phyloP scores from a whole-genome alignment of 2,329 filamentous ascomycete species.

The Aspergillaceae sp. region DNA sequence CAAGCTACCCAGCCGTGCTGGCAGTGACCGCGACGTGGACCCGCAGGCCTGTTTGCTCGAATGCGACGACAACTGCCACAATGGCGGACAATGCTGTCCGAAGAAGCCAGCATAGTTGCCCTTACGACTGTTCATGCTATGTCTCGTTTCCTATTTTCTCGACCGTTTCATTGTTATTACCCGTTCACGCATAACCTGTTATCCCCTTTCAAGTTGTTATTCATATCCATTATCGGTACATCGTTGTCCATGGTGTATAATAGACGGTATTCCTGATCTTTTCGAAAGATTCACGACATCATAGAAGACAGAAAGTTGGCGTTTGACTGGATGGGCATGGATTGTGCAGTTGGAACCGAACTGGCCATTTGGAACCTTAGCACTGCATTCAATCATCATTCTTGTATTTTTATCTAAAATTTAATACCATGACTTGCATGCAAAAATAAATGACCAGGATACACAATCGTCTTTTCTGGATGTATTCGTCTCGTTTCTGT shows the following conservation, averaged over 20 bases:
- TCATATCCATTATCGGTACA: constrained; percentile 1
- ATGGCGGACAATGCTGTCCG: constrained; percentile 35
- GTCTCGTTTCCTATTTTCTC: neutral
- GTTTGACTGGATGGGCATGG: neutral
- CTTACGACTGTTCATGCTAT: too few species aligned
- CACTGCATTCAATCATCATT: neutral
- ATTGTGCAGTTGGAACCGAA: neutral
- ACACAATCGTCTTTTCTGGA: too few species aligned
- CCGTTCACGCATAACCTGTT: constrained; percentile 1
- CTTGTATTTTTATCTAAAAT: constrained; percentile 1
- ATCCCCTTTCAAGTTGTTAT: neutral
- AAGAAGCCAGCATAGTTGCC: constrained; percentile 18
- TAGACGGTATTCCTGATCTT: constrained; percentile 4
- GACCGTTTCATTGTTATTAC: constrained; percentile 2
- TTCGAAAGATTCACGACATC: neutral
- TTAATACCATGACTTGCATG: constrained; percentile 7
- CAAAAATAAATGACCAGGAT: too few species aligned
- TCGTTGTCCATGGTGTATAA: neutral
- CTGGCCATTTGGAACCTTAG: neutral
- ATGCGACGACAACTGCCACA: constrained; percentile 39
- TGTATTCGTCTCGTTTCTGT: too few species aligned
- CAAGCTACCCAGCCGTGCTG: constrained; percentile 25
- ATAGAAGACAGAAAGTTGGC: neutral
- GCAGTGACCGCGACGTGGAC: constrained; percentile 30
- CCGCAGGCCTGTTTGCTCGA: constrained; percentile 38